Evolutionary conservation across 768 basidiomycete genomes (phyloP).

Genomic region (Boletus vinaceobasis): DNA sequence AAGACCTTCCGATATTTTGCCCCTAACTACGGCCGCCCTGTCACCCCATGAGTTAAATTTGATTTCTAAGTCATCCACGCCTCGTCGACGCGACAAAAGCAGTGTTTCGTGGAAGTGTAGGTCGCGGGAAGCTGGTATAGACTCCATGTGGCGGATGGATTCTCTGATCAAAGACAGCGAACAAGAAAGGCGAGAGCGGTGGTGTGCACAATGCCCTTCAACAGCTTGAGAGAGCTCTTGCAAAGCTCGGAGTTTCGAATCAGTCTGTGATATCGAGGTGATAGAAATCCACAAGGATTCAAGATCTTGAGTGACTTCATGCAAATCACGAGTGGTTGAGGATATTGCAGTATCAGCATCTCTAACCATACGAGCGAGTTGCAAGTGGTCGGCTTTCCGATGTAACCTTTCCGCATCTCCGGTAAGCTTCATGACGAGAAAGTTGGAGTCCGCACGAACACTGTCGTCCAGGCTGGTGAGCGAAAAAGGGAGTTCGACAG

Average conservation of each 20-base stretch:
- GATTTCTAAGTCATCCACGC: constrained; percentile 50
- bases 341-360: constrained; percentile 46
- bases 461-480: constrained; percentile 56
- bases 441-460: constrained; percentile 67
- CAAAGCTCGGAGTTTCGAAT: constrained; percentile 36
- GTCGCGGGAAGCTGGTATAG: constrained; percentile 41
- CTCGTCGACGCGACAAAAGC: constrained; percentile 45
- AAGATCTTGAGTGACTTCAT: constrained; percentile 39
- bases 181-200: constrained; percentile 39
- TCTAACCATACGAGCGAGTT: constrained; percentile 51
- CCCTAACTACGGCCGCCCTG: constrained; percentile 26
- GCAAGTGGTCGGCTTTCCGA: constrained; percentile 46
- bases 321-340: constrained; percentile 37
- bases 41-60: constrained; percentile 49
- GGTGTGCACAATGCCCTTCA: constrained; percentile 32
- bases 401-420: constrained; percentile 51
- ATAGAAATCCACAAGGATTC: constrained; percentile 36
- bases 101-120: constrained; percentile 45
- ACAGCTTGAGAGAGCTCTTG: constrained; percentile 34
- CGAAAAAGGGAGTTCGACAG: constrained; percentile 52
- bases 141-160: constrained; percentile 54
- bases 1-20: constrained; percentile 38
- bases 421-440: constrained; percentile 60
- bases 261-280: constrained; percentile 23
- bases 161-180: constrained; percentile 55